Conservation (phyloP, 768 basidiomycete species). For the Mycena alexandri region DNA sequence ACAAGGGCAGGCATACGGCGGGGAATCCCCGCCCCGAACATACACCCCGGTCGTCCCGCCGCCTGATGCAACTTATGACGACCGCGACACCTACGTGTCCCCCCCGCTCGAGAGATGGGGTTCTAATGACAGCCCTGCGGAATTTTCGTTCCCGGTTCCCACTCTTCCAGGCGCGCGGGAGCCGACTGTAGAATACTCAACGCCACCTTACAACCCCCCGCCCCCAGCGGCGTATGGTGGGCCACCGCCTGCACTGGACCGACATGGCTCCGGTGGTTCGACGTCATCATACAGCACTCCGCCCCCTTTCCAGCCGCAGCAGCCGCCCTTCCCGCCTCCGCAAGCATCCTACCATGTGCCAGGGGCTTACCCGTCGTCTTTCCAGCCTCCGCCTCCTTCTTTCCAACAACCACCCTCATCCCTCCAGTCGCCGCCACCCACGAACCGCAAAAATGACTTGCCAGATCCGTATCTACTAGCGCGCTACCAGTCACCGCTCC, state of each 20-base stretch:
- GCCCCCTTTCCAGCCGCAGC: constrained; percentile 34
- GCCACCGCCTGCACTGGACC: neutral
- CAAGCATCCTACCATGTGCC: constrained; percentile 24
- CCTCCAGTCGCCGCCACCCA: constrained; percentile 38
- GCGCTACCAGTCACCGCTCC: constrained; percentile 68
- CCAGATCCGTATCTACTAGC: constrained; percentile 59
- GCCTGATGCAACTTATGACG: constrained; percentile 19
- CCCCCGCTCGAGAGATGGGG: constrained; percentile 28
- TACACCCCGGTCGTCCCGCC: constrained; percentile 33
- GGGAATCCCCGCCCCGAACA: constrained; percentile 17
- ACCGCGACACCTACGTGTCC: neutral
- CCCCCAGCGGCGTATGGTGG: constrained; percentile 28
- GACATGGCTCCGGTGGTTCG: constrained; percentile 27
- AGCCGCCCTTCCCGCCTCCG: constrained; percentile 25
- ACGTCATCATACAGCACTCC: constrained; percentile 22
- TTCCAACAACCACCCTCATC: constrained; percentile 34
- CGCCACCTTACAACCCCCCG: constrained; percentile 18
- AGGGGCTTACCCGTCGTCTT: neutral
- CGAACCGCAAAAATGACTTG: constrained; percentile 39
- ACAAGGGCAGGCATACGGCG: constrained; percentile 6
- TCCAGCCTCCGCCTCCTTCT: constrained; percentile 36
- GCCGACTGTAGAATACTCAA: constrained; percentile 19
- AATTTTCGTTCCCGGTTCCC: constrained; percentile 51
- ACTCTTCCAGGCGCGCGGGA: constrained; percentile 29
- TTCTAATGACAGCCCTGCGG: constrained; percentile 25